These are phyloP conservation scores for Cutaneotrichosporon sp. DNA, from an alignment of 1,284 basidiomycete species.

Conservation along the genomic window DNA sequence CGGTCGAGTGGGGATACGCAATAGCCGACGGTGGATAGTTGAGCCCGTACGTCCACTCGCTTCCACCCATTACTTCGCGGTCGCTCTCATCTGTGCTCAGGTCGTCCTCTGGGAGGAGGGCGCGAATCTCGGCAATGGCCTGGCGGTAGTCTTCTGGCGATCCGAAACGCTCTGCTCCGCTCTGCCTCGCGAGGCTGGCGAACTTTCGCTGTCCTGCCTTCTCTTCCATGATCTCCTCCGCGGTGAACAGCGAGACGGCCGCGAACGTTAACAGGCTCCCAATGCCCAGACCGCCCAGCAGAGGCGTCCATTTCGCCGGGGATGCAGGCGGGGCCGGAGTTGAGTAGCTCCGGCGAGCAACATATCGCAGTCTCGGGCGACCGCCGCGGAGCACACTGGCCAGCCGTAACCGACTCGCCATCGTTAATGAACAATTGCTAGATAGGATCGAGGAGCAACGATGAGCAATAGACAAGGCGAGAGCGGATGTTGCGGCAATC, in stretches of 20 bases:
- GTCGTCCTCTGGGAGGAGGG: slow-evolving; percentile 6
- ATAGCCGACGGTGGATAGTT: slow-evolving; percentile 21
- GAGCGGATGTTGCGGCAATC: too few relatives aligned
- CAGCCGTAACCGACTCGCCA: not conserved
- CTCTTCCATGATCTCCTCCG: too few relatives aligned
- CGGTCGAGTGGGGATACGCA: slow-evolving; percentile 29
- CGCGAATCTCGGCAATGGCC: slow-evolving; percentile 9
- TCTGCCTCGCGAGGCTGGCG: too few relatives aligned
- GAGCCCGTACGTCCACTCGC: slow-evolving; percentile 7
- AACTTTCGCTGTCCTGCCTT: not conserved
- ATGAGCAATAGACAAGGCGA: not conserved
- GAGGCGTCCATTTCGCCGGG: not conserved
- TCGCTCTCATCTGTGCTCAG: slow-evolving; percentile 11
- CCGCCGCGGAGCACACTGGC: not conserved
- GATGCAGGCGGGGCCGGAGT: not conserved
- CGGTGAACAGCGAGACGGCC: not conserved
- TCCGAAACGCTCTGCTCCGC: slow-evolving; percentile 5
- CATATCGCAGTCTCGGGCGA: not conserved
- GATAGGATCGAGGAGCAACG: not conserved
- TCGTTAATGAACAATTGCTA: too few relatives aligned
- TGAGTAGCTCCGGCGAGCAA: not conserved
- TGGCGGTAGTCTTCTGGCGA: slow-evolving; percentile 9
- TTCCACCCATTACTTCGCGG: slow-evolving; percentile 7
- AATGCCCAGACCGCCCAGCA: not conserved
- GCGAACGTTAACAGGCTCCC: not conserved